phyloP scores from a whole-genome alignment of 2,329 filamentous ascomycete species.

The Pyricularia sp. region DNA sequence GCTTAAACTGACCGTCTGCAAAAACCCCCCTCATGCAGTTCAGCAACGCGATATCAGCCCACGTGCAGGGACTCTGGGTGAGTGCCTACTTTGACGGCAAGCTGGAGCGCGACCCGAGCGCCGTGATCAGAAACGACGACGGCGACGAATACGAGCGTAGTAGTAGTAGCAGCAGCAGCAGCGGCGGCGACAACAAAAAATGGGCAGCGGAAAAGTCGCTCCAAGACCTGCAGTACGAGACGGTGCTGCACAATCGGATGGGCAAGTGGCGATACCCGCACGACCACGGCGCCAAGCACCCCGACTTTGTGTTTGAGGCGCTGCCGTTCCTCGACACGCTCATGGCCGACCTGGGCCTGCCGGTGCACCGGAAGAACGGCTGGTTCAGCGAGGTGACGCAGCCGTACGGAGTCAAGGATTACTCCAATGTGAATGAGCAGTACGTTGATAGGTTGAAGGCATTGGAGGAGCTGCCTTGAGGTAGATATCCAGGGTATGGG shows the following conservation, averaged over 20 bases:
- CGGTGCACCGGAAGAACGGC: slow-evolving; percentile 44
- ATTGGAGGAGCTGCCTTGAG: not conserved
- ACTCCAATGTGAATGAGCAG: slow-evolving; percentile 41
- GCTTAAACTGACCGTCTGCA: not conserved
- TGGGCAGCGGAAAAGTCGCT: slow-evolving; percentile 26
- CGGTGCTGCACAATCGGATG: slow-evolving; percentile 57
- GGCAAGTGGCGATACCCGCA: slow-evolving; percentile 60
- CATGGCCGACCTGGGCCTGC: slow-evolving; percentile 54
- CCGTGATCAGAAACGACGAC: slow-evolving; percentile 6
- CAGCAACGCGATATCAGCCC: slow-evolving; percentile 26
- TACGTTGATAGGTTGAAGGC: slow-evolving; percentile 24
- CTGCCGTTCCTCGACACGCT: slow-evolving; percentile 65
- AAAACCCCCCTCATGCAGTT: not conserved
- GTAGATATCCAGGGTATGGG: not conserved
- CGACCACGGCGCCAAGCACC: slow-evolving; percentile 52
- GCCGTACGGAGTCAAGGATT: slow-evolving; percentile 52
- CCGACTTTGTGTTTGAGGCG: slow-evolving; percentile 68
- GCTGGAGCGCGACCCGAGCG: slow-evolving; percentile 20
- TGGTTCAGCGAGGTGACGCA: slow-evolving; percentile 40
- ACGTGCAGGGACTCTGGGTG: slow-evolving; percentile 51
- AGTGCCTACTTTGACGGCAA: slow-evolving; percentile 51
- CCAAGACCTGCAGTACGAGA: slow-evolving; percentile 37
- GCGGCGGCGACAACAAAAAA: not conserved
- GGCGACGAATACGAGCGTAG: not conserved
- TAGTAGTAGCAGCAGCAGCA: too few species aligned